Conservation (phyloP, 1,284 basidiomycete genomes). For the Omphalotus olearius region DNA sequence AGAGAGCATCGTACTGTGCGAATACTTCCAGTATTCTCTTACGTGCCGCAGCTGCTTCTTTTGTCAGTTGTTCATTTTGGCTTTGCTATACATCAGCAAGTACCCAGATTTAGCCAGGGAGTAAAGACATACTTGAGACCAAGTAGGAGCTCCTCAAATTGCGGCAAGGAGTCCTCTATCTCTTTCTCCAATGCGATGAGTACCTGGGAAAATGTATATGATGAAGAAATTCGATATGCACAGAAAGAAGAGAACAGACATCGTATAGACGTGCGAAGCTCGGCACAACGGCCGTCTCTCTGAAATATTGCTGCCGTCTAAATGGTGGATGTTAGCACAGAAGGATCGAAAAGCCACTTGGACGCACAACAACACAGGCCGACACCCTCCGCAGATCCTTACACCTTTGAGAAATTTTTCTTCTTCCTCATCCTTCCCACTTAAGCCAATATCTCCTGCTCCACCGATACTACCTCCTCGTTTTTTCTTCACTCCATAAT, state of each 20-base stretch:
- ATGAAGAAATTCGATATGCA: neutral
- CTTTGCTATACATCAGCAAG: constrained; percentile 34
- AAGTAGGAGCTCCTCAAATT: constrained; percentile 46
- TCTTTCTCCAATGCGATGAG: constrained; percentile 72
- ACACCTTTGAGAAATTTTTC: constrained; percentile 82
- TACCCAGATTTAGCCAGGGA: neutral
- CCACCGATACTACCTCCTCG: constrained; percentile 25
- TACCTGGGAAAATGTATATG: constrained; percentile 34
- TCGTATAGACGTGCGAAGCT: constrained; percentile 69
- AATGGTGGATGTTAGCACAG: neutral
- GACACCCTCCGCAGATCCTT: constrained; percentile 80
- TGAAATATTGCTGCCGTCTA: constrained; percentile 78
- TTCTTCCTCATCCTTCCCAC: constrained; percentile 36
- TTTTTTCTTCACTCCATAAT: constrained; percentile 69
- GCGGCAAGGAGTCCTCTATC: constrained; percentile 45
- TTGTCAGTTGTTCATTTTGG: constrained; percentile 25
- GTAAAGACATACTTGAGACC: constrained; percentile 39
- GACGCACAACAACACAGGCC: constrained; percentile 71
- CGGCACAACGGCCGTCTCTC: constrained; percentile 62
- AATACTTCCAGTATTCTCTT: constrained; percentile 83
- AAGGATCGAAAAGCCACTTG: constrained; percentile 6
- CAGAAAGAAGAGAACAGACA: constrained; percentile 31
- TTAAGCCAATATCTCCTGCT: constrained; percentile 21
- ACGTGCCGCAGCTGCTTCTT: constrained; percentile 67
- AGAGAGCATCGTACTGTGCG: constrained; percentile 82